A percentile compares a stretch with the other conserved stretches of the same genome.
Evolutionary conservation across 2,329 filamentous ascomycete genomes (phyloP).

Genomic region (Cryphonectria parasitica): DNA sequence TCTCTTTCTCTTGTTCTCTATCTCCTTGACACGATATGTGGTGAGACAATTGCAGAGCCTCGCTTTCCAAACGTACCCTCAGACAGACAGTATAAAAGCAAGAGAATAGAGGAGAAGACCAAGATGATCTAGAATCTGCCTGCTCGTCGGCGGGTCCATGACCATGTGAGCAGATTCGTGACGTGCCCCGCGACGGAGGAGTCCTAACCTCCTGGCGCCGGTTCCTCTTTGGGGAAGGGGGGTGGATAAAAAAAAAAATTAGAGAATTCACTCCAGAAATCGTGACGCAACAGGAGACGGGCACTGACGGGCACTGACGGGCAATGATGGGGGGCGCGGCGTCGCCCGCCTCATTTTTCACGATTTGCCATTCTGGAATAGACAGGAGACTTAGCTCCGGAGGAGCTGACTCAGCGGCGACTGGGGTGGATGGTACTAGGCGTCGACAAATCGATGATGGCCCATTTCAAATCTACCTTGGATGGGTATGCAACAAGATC

Average conservation of each 20-base stretch:
- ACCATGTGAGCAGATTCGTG: slow-evolving; percentile 9
- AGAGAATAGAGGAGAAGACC: background rate
- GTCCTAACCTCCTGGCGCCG: background rate
- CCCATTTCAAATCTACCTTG: slow-evolving; percentile 1
- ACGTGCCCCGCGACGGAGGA: slow-evolving; percentile 5
- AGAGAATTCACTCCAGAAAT: background rate
- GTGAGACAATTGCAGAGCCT: background rate
- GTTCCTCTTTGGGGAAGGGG: background rate
- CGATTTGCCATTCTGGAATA: background rate
- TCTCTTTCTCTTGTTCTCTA: background rate
- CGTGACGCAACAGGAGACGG: slow-evolving; percentile 19
- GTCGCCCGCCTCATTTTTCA: slow-evolving; percentile 3
- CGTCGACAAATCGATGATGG: slow-evolving; percentile 11
- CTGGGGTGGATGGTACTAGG: background rate
- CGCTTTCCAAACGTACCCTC: background rate
- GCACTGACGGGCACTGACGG: background rate
- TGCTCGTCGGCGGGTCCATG: background rate
- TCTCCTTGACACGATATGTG: background rate
- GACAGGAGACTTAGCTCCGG: slow-evolving; percentile 1
- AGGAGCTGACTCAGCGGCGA: slow-evolving; percentile 5
- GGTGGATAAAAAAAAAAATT: background rate
- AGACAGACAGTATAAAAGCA: background rate
- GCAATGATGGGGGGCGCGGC: background rate
- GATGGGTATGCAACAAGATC: background rate
- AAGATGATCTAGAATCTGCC: background rate